A percentile compares a stretch with the other conserved stretches of the same genome.
Conservation (phyloP, 192 early-diverging fungal genomes). For the Coemansia sp. region DNA sequence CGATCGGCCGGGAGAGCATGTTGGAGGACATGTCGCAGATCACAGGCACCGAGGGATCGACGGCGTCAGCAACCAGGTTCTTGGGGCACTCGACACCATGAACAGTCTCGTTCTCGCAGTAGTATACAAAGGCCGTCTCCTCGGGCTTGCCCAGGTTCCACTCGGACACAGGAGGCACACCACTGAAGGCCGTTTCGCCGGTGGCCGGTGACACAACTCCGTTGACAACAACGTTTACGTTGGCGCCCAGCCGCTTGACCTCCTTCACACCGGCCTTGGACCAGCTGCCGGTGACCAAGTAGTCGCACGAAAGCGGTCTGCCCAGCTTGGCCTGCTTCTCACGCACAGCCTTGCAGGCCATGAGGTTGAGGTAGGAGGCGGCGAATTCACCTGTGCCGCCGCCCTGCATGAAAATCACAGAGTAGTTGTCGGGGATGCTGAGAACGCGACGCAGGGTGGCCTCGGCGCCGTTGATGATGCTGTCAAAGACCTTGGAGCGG, state of each 20-base stretch:
- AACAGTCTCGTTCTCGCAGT: conserved; percentile 98
- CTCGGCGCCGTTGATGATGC: conserved; percentile 72
- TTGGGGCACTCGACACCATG: conserved; percentile 85
- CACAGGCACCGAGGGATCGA: conserved; percentile 62
- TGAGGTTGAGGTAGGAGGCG: conserved; percentile 82
- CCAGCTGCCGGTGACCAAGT: conserved; percentile 90
- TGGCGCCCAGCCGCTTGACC: conserved; percentile 74
- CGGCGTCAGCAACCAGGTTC: conserved; percentile 30
- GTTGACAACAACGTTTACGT: conserved; percentile 74
- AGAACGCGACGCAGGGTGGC: conserved; percentile 66
- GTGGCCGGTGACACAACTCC: conserved; percentile 58
- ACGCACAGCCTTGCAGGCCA: conserved; percentile 56
- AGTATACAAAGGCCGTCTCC: conserved; percentile 86
- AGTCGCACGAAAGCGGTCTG: conserved; percentile 68
- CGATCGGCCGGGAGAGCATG: conserved; percentile 72
- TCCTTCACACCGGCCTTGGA: conserved; percentile 82
- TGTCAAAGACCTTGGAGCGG: conserved; percentile 79
- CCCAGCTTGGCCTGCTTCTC: conserved; percentile 45
- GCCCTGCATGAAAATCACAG: conserved; percentile 91
- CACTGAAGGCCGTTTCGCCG: conserved; percentile 41
- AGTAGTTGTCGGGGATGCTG: conserved; percentile 85
- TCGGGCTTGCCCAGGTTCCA: conserved; percentile 66
- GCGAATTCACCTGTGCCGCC: conserved; percentile 94
- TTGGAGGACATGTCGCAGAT: conserved; percentile 92
- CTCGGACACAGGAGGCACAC: conserved; percentile 55